Evolutionary conservation across 2,329 filamentous ascomycete species (phyloP), one percentile per base, ranked within the genome.

Genomic region (Chaetothyriales sp.): DNA sequence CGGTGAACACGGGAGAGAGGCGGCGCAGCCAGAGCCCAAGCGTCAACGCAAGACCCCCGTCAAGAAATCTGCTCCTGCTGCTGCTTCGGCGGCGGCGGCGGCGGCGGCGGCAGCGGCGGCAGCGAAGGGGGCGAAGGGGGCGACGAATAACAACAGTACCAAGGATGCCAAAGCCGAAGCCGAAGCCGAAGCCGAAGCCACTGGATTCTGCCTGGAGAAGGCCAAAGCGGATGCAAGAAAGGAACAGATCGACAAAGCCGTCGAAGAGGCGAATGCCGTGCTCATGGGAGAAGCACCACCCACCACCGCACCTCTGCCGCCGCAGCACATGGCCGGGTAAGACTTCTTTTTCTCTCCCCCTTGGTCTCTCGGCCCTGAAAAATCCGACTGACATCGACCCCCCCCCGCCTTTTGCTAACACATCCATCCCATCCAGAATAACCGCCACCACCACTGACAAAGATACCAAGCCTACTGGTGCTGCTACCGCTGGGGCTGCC

Each of bases 181-280:
- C 12, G 19, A 9, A 1, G 15, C 10, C 15, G 32, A 15, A 2
- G 32, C 32, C 32, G 26, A 39, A 26, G 22, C 36, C 7, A 19
- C 43, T 22, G 6, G 5, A 15, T 39, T 39, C 15, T 39, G 10
- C 32, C 10, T 15, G 10, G 32, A 39, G 12, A 39, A 39, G 22
- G 43, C 25, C 19, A 20, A 50, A 43, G 49, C n/a, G 15, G 48
- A 48, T 15, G 49, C 47, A 39, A 51, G 45, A 39, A 53, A 55
- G 39, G 49, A 49, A 26, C 44, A 45, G 7, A 15, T 48, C 43
- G 49, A 18, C 4, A 36, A 20, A 43, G 46, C n/a, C 12, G 50
- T 48, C 9, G 26, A 25, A n/a, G n/a, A 49, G 48, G 44, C 46
- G 9, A 47, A 50, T 39, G 20, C 22, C 5, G 50, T 45, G 42